A percentile compares a stretch with the other conserved stretches of the same genome.
Conservation (phyloP, 1,284 basidiomycete species). For the Ustilago vetiveriae region DNA sequence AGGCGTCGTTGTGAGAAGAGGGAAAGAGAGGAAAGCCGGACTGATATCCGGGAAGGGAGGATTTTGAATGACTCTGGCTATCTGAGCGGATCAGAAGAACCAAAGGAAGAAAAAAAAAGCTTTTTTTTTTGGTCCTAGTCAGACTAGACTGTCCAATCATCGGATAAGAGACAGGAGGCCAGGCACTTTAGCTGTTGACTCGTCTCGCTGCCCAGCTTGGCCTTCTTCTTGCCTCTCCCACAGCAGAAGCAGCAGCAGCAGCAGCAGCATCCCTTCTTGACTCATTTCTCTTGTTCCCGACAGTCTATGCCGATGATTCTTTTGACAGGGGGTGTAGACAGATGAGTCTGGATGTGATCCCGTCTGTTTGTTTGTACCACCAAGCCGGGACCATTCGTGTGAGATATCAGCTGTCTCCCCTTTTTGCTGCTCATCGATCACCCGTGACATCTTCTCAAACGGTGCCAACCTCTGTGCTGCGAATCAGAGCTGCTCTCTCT, state of each 20-base stretch:
- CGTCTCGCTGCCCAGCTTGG: neutral
- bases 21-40: conserved; percentile 34
- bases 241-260: too few species aligned
- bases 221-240: neutral
- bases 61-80: conserved; percentile 12
- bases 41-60: conserved; percentile 39
- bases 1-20: too few species aligned
- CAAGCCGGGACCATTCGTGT: neutral
- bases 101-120: neutral
- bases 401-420: too few species aligned
- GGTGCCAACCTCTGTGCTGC: too few species aligned
- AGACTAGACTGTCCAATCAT: neutral
- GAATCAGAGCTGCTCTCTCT: neutral
- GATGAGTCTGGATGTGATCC: too few species aligned
- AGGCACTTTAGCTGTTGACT: conserved; percentile 3
- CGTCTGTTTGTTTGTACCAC: neutral
- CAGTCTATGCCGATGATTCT: too few species aligned
- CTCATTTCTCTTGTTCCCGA: too few species aligned
- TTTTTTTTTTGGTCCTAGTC: conserved; percentile 1
- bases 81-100: conserved; percentile 11
- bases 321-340: too few species aligned
- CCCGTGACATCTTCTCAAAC: neutral
- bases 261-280: too few species aligned
- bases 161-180: conserved; percentile 2
- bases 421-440: too few species aligned